Percentiles rank a stretch among this genome's conserved stretches.
phyloP scores from a whole-genome alignment of 192 early-diverging fungal genomes.

The Coemansia sp. region DNA sequence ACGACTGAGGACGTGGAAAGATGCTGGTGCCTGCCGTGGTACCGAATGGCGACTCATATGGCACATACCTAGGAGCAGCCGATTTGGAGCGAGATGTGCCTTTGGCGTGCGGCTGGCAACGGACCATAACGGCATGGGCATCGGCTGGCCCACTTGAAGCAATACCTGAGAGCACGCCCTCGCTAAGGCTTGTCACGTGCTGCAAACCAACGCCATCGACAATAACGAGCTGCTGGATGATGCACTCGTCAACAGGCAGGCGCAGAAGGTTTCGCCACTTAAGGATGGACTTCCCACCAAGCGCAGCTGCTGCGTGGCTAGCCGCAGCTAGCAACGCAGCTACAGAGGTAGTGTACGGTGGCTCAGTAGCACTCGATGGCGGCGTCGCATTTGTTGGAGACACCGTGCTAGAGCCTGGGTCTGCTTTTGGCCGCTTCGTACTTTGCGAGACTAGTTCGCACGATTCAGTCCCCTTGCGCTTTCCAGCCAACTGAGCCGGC shows the following conservation, averaged over 20 bases:
- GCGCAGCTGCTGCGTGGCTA: background rate
- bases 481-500: conserved; percentile 14
- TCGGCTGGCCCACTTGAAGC: background rate
- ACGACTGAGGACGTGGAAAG: background rate
- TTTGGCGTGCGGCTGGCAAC: background rate
- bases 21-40: background rate
- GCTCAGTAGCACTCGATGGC: background rate
- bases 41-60: conserved; percentile 23
- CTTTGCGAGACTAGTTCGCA: background rate
- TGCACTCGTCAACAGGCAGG: conserved; percentile 12
- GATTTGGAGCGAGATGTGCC: background rate
- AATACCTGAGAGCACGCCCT: background rate
- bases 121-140: background rate
- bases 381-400: background rate
- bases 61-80: background rate
- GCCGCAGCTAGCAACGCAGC: background rate
- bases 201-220: conserved; percentile 28
- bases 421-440: background rate
- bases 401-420: background rate
- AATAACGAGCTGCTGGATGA: conserved; percentile 21
- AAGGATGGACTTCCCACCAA: background rate
- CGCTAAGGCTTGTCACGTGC: background rate
- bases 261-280: background rate
- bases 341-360: background rate
- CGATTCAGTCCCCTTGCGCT: conserved; percentile 10